These are phyloP conservation scores for Serendipita indica DNA, from an alignment of 768 basidiomycete species.

Conservation along the genomic window DNA sequence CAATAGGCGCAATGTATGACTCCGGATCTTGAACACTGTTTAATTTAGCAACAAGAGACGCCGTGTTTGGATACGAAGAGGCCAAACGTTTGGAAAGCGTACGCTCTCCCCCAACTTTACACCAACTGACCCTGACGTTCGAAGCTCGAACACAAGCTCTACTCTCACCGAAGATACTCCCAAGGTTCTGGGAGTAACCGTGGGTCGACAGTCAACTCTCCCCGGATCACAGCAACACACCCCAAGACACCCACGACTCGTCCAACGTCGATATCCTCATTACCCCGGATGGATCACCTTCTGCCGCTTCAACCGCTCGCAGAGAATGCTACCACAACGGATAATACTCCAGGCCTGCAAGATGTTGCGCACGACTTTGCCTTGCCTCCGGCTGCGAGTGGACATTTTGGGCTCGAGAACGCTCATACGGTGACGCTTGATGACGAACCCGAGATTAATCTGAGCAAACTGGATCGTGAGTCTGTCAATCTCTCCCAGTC, in stretches of 20 bases:
- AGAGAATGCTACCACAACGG: background rate
- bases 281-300: background rate
- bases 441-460: conserved; percentile 13
- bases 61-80: conserved; percentile 6
- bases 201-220: background rate
- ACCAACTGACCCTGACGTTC: background rate
- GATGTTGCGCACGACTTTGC: background rate
- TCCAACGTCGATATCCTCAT: background rate
- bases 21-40: background rate
- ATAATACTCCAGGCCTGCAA: background rate
- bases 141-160: background rate
- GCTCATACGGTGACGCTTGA: conserved; percentile 11
- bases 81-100: conserved; percentile 6
- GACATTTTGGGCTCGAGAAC: background rate
- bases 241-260: background rate
- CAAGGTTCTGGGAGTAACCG: background rate
- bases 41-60: background rate
- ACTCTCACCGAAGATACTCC: background rate
- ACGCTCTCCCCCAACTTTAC: background rate
- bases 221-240: background rate
- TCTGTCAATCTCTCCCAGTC: no score
- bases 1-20: no score
- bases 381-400: background rate
- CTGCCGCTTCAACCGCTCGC: background rate
- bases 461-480: conserved; percentile 9